Percentiles rank a stretch among this genome's conserved stretches.
phyloP scores from a whole-genome alignment of 106 monocot genomes.

The Xerophyta viscosa region DNA sequence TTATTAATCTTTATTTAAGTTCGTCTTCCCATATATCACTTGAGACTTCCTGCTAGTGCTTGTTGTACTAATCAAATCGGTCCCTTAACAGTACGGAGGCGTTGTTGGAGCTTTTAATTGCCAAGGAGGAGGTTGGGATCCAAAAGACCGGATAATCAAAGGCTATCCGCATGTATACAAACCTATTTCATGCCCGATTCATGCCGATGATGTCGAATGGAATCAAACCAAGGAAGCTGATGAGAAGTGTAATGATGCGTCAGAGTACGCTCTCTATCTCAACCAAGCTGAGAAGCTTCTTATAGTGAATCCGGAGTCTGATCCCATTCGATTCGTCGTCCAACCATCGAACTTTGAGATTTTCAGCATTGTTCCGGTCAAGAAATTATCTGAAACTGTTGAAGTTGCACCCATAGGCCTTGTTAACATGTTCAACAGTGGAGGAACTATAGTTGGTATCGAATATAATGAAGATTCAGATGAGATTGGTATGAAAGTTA shows the following conservation, averaged over 20 bases:
- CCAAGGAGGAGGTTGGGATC: conserved; percentile 55
- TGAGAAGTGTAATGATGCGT: conserved; percentile 7
- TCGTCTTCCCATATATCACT: no score
- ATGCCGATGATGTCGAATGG: conserved; percentile 40
- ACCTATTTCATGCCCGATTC: conserved; percentile 23
- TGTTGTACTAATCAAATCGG: no score
- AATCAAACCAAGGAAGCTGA: conserved; percentile 24
- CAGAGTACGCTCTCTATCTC: conserved; percentile 25
- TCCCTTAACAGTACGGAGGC: conserved; percentile 34
- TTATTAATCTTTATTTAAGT: no score
- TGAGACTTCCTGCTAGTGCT: no score
- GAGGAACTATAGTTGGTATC: conserved; percentile 23
- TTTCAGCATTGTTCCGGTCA: conserved; percentile 32
- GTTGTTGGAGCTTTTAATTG: conserved; percentile 55
- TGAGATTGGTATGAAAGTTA: not conserved
- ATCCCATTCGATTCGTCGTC: conserved; percentile 23
- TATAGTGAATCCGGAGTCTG: conserved; percentile 7
- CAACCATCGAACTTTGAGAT: conserved; percentile 44
- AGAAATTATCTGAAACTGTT: not conserved
- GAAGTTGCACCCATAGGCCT: conserved; percentile 42
- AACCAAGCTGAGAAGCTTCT: conserved; percentile 19
- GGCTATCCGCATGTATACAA: conserved; percentile 40
- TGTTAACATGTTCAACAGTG: conserved; percentile 36
- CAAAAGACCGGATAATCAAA: conserved; percentile 19
- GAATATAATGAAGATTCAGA: not conserved